Percentiles rank a stretch among this genome's conserved stretches.
Conservation (phyloP, 768 basidiomycete genomes). For the Panellus pusillus region DNA sequence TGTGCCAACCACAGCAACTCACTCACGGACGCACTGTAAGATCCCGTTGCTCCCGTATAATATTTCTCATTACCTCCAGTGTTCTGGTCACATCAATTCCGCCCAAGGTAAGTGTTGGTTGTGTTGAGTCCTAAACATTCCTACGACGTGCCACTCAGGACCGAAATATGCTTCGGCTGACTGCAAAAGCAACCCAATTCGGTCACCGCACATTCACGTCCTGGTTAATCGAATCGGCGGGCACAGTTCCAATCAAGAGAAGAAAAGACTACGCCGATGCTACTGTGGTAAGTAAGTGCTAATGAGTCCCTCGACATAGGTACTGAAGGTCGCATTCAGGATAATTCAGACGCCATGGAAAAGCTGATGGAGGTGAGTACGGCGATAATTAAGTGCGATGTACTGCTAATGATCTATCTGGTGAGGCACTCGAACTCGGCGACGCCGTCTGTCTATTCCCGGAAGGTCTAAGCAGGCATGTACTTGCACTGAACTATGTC, state of each 20-base stretch:
- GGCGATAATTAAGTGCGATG: background rate
- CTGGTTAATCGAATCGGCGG: conserved; percentile 88
- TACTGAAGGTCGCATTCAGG: conserved; percentile 31
- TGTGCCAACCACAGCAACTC: conserved; percentile 88
- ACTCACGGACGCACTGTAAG: conserved; percentile 83
- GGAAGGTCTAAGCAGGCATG: conserved; percentile 65
- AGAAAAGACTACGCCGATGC: conserved; percentile 65
- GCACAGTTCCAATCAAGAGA: conserved; percentile 81
- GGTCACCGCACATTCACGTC: conserved; percentile 81
- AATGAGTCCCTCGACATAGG: background rate
- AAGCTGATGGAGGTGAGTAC: conserved; percentile 59
- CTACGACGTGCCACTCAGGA: conserved; percentile 39
- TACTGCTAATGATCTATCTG: background rate
- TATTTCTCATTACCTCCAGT: conserved; percentile 35
- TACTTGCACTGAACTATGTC: too few relatives aligned
- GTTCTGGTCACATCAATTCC: conserved; percentile 77
- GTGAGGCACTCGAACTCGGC: conserved; percentile 69
- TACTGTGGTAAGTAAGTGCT: conserved; percentile 4
- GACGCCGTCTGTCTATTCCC: conserved; percentile 85
- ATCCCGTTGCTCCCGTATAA: background rate
- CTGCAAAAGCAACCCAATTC: conserved; percentile 87
- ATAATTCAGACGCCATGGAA: conserved; percentile 72
- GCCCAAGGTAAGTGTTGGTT: conserved; percentile 42
- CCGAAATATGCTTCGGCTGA: conserved; percentile 79
- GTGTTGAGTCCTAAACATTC: background rate